phyloP scores from a whole-genome alignment of 768 basidiomycete species.

The Leucocoprinus birnbaumii region DNA sequence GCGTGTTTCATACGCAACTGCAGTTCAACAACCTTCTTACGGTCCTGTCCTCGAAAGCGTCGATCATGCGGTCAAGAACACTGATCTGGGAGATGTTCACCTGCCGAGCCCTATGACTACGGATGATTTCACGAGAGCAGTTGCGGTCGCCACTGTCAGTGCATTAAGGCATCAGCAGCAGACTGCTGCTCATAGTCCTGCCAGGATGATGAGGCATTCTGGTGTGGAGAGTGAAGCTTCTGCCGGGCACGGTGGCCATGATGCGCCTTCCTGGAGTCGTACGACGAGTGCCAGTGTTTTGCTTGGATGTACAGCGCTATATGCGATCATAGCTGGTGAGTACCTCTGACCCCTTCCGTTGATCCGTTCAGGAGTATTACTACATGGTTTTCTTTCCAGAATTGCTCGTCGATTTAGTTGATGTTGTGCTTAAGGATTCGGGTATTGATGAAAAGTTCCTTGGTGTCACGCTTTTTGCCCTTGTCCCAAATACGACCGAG shows the following conservation, averaged over 20 bases:
- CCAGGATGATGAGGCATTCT: constrained; percentile 34
- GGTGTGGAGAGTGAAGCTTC: constrained; percentile 37
- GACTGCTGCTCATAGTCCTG: constrained; percentile 45
- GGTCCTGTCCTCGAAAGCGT: constrained; percentile 77
- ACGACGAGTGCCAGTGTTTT: constrained; percentile 86
- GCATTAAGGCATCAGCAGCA: constrained; percentile 81
- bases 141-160: constrained; percentile 91
- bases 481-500: constrained; percentile 98
- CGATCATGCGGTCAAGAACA: constrained; percentile 69
- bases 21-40: constrained; percentile 32
- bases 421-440: constrained; percentile 85
- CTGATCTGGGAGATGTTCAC: constrained; percentile 43
- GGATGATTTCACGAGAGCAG: constrained; percentile 91
- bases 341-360: constrained; percentile 10
- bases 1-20: constrained; percentile 57
- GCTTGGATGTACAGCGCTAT: constrained; percentile 85
- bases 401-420: constrained; percentile 91
- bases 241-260: constrained; percentile 75
- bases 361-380: background rate
- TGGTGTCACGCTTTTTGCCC: constrained; percentile 92
- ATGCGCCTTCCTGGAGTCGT: constrained; percentile 96
- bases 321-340: constrained; percentile 94
- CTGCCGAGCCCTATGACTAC: constrained; percentile 69
- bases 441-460: constrained; percentile 98
- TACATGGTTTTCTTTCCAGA: constrained; percentile 44